Evolutionary conservation across 805 yeast species (phyloP).

Genomic region (Lipomyces sp.): DNA sequence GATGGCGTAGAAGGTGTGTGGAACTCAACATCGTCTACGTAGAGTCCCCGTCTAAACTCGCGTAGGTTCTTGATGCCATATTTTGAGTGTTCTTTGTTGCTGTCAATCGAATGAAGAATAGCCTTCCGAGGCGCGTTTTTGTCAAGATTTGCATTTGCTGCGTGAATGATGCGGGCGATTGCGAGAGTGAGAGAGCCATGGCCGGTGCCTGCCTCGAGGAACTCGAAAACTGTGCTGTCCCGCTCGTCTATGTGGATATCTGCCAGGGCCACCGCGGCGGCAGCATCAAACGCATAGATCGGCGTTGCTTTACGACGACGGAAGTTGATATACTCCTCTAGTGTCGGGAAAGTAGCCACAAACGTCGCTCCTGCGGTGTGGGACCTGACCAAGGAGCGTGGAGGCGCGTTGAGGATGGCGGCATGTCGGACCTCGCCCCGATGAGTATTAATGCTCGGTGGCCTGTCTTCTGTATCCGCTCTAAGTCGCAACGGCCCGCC

Average conservation of each 20-base stretch:
- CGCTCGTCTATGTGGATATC: slow-evolving; percentile 51
- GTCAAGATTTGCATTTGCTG: slow-evolving; percentile 49
- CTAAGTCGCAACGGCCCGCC: neutral
- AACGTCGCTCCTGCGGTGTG: slow-evolving; percentile 42
- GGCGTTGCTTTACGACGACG: slow-evolving; percentile 56
- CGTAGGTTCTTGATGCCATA: slow-evolving; percentile 51
- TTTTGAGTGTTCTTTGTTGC: slow-evolving; percentile 48
- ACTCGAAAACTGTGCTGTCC: slow-evolving; percentile 46
- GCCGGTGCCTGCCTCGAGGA: slow-evolving; percentile 61
- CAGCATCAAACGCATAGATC: slow-evolving; percentile 57
- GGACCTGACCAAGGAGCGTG: slow-evolving; percentile 46
- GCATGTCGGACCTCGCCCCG: slow-evolving; percentile 42
- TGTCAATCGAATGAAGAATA: slow-evolving; percentile 54
- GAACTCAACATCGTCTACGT: slow-evolving; percentile 53
- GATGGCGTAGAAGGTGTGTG: slow-evolving; percentile 44
- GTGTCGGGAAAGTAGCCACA: slow-evolving; percentile 49
- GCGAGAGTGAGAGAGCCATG: slow-evolving; percentile 58
- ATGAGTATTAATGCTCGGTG: slow-evolving; percentile 2
- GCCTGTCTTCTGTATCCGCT: neutral
- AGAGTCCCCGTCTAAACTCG: slow-evolving; percentile 53
- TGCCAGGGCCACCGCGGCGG: slow-evolving; percentile 53
- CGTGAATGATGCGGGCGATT: slow-evolving; percentile 51
- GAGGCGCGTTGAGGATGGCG: slow-evolving; percentile 49
- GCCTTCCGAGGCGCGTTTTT: slow-evolving; percentile 49
- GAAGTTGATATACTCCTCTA: slow-evolving; percentile 55